A percentile compares a stretch with the other conserved stretches of the same genome.
Conservation (phyloP, 495 filamentous ascomycete genomes). For the Podospora tetraspora region DNA sequence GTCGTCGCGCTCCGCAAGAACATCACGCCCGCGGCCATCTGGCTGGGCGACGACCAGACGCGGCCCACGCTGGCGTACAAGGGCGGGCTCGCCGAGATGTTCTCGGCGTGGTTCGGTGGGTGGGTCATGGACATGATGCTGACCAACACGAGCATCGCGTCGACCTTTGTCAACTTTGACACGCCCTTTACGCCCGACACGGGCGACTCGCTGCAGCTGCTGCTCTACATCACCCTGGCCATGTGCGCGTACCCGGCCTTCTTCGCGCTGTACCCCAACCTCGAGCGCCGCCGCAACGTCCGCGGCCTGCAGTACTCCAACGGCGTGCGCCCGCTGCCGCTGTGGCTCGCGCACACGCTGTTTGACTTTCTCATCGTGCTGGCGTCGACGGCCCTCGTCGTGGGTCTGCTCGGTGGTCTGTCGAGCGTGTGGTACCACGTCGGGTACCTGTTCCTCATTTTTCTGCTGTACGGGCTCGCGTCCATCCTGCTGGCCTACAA, state of each 20-base stretch:
- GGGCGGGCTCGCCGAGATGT: constrained; percentile 38
- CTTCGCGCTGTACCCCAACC: constrained; percentile 78
- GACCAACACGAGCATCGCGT: constrained; percentile 59
- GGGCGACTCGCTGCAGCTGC: constrained; percentile 69
- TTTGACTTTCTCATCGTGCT: constrained; percentile 73
- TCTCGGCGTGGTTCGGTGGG: constrained; percentile 59
- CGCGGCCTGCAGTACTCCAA: constrained; percentile 83
- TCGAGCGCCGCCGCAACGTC: constrained; percentile 70
- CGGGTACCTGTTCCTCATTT: constrained; percentile 69
- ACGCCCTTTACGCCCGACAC: constrained; percentile 56
- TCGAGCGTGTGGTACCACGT: constrained; percentile 64
- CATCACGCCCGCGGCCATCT: constrained; percentile 71
- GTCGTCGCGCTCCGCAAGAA: constrained; percentile 56
- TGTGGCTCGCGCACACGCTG: constrained; percentile 71
- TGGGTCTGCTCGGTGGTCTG: constrained; percentile 51
- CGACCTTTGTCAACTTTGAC: constrained; percentile 64
- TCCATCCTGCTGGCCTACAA: constrained; percentile 67
- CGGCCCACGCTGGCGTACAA: constrained; percentile 58
- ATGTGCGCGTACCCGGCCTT: constrained; percentile 75
- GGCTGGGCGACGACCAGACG: constrained; percentile 53
- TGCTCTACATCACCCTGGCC: constrained; percentile 72
- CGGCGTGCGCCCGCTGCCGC: constrained; percentile 62
- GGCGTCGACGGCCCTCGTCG: constrained; percentile 56
- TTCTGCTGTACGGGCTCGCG: constrained; percentile 69
- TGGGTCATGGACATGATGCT: constrained; percentile 65